Conservation (phyloP, 306 rosid species). For the Sphenostylis stenocarpa region DNA sequence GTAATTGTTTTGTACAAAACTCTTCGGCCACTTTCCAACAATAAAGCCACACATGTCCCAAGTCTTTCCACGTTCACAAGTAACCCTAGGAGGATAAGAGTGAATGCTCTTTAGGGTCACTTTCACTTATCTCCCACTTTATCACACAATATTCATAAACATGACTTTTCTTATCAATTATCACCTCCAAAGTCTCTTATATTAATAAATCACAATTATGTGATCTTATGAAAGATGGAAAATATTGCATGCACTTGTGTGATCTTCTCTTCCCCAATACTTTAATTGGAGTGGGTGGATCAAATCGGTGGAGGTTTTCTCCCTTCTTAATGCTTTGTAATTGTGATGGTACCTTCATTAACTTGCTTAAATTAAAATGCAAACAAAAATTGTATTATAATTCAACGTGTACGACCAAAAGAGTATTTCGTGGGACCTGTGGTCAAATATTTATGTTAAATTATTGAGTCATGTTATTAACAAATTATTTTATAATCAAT, state of each 20-base stretch:
- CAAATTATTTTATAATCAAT: too few relatives aligned
- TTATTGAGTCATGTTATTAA: neutral
- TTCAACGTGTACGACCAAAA: neutral
- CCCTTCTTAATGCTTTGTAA: neutral
- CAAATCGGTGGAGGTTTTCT: neutral
- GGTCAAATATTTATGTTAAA: constrained; percentile 20
- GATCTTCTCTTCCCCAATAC: neutral
- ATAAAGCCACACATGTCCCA: constrained; percentile 33
- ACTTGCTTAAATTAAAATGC: neutral
- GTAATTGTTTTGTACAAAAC: constrained; percentile 23
- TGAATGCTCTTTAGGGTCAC: constrained; percentile 36
- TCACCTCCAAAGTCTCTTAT: constrained; percentile 45
- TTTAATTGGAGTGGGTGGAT: constrained; percentile 23
- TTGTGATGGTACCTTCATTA: neutral
- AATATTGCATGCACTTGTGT: neutral
- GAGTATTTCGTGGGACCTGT: constrained; percentile 13
- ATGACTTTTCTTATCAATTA: constrained; percentile 40
- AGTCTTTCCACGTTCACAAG: constrained; percentile 36
- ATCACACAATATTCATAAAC: neutral
- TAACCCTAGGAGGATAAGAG: constrained; percentile 10
- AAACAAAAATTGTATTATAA: neutral
- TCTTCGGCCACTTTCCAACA: constrained; percentile 17
- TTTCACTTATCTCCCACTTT: constrained; percentile 46
- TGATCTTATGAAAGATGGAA: too few relatives aligned
- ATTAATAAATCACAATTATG: constrained; percentile 12